Evolutionary conservation across 1,284 basidiomycete genomes (phyloP).

Genomic region (Gymnopus androsaceus): DNA sequence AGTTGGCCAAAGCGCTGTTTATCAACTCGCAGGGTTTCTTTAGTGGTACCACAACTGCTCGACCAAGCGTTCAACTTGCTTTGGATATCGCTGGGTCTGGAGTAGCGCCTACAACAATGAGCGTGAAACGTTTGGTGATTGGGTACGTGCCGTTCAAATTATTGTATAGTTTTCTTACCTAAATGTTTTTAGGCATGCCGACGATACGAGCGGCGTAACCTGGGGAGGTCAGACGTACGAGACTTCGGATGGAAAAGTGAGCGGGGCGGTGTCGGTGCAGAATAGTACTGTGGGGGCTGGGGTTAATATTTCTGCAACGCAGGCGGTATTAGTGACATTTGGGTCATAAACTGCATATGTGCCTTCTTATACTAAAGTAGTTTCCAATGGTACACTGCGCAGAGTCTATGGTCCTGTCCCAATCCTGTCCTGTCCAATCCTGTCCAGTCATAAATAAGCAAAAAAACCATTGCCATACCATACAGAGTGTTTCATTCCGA

Average conservation of each 20-base stretch:
- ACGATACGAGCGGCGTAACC: slow-evolving; percentile 54
- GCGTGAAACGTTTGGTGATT: slow-evolving; percentile 47
- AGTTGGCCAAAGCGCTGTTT: slow-evolving; percentile 12
- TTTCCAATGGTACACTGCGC: no score
- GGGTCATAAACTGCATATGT: no score
- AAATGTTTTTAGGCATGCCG: slow-evolving; percentile 45
- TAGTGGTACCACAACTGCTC: slow-evolving; percentile 30
- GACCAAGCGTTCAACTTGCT: slow-evolving; percentile 34
- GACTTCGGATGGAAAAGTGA: slow-evolving; percentile 49
- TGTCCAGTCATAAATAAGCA: no score
- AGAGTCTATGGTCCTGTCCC: no score
- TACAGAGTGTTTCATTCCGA: no score
- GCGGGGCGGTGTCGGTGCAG: slow-evolving; percentile 40
- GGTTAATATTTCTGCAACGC: slow-evolving; percentile 55
- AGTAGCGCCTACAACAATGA: slow-evolving; percentile 28
- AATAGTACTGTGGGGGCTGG: slow-evolving; percentile 41
- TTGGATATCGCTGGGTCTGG: slow-evolving; percentile 42
- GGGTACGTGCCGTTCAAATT: slow-evolving; percentile 33
- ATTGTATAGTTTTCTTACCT: background rate
- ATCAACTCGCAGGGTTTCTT: slow-evolving; percentile 17
- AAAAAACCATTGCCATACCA: no score
- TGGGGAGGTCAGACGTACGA: slow-evolving; percentile 72
- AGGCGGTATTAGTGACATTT: slow-evolving; percentile 49
- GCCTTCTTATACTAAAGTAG: no score
- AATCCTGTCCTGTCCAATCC: no score